Evolutionary conservation across 306 rosid genomes (phyloP).

Genomic region (Gastrolobium villosum): DNA sequence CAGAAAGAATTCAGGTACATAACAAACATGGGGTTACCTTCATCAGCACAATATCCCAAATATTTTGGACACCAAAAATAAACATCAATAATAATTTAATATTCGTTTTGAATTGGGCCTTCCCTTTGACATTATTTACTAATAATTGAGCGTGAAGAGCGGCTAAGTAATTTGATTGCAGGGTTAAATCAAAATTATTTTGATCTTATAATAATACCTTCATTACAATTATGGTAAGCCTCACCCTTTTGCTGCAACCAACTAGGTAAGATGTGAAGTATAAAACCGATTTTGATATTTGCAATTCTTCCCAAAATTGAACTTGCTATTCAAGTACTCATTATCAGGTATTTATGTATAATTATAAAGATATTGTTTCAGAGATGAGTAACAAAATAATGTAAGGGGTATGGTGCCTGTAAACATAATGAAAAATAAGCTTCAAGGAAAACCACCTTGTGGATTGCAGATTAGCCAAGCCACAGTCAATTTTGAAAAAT

Average conservation of each 20-base stretch:
- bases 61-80: background rate
- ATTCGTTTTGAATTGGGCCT: background rate
- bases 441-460: background rate
- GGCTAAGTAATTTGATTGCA: background rate
- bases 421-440: background rate
- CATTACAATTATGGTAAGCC: no score
- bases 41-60: background rate
- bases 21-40: background rate
- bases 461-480: conserved; percentile 2
- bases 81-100: background rate
- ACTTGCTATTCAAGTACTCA: background rate
- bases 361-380: background rate
- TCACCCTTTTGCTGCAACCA: no score
- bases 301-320: no score
- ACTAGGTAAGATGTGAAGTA: no score
- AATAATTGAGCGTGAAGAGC: background rate
- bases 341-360: background rate
- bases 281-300: conserved; percentile 7
- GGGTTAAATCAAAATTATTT: background rate
- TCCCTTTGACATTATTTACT: background rate
- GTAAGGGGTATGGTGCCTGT: background rate
- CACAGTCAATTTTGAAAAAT: background rate
- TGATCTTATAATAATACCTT: no score
- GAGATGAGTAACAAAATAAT: background rate
- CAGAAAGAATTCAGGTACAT: background rate